Conservation (phyloP, 2,329 filamentous ascomycete species). For the Penicillium sclerotigenum region DNA sequence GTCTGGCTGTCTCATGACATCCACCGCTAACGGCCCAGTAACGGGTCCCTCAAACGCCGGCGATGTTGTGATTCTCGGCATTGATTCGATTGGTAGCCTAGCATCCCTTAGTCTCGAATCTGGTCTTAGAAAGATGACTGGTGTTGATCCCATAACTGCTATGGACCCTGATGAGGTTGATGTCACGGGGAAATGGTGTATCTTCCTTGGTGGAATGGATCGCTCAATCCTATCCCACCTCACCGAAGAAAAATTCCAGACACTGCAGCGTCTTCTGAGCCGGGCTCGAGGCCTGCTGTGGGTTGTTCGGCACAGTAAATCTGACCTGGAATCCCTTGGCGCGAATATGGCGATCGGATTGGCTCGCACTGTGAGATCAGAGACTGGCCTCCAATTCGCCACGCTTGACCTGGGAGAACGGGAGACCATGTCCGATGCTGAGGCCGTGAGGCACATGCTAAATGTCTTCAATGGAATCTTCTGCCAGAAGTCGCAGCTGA, state of each 20-base stretch:
- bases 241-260: constrained; percentile 14
- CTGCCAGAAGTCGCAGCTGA: constrained; percentile 17
- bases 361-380: constrained; percentile 23
- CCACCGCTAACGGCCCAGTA: constrained; percentile 13
- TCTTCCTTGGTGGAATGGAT: constrained; percentile 24
- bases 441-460: constrained; percentile 19
- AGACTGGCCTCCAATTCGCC: constrained; percentile 21
- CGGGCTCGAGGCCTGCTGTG: constrained; percentile 20
- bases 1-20: constrained; percentile 21
- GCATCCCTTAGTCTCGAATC: constrained; percentile 14
- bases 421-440: constrained; percentile 14
- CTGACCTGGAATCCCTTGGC: constrained; percentile 13
- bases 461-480: constrained; percentile 19
- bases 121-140: constrained; percentile 14
- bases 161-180: constrained; percentile 9
- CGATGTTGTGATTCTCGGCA: constrained; percentile 20
- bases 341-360: constrained; percentile 24
- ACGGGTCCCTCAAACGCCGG: constrained; percentile 10
- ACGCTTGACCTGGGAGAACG: constrained; percentile 22
- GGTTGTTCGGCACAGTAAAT: constrained; percentile 18
- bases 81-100: constrained; percentile 10
- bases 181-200: constrained; percentile 21
- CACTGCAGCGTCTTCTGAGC: constrained; percentile 17
- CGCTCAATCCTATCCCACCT: constrained; percentile 17
- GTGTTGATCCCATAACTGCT: constrained; percentile 7